Evolutionary conservation across 2,329 filamentous ascomycete genomes (phyloP).

Genomic region (Pseudopyricularia cyperi): DNA sequence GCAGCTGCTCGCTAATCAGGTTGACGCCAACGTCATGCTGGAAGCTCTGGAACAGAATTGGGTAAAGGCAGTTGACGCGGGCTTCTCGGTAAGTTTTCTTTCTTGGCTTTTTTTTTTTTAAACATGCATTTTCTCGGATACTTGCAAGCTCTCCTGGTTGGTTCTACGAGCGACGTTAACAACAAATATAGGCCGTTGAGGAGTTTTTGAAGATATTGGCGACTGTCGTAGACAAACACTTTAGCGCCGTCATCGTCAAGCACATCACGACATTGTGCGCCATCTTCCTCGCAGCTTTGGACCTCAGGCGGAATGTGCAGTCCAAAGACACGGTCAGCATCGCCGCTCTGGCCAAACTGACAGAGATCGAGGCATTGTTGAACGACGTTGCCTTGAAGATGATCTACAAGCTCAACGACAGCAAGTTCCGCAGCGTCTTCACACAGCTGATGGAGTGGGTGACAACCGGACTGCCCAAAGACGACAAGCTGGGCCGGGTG

Average conservation of each 20-base stretch:
- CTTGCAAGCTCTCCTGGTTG: not conserved
- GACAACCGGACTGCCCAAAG: slow-evolving; percentile 44
- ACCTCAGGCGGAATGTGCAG: slow-evolving; percentile 48
- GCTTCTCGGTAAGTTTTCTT: slow-evolving; percentile 41
- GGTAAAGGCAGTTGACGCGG: slow-evolving; percentile 46
- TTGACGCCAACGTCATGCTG: slow-evolving; percentile 68
- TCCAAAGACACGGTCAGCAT: slow-evolving; percentile 11
- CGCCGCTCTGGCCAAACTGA: slow-evolving; percentile 21
- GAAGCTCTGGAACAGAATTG: slow-evolving; percentile 61
- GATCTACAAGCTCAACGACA: slow-evolving; percentile 94
- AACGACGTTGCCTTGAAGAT: slow-evolving; percentile 71
- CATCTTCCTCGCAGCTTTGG: slow-evolving; percentile 46
- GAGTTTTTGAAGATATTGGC: slow-evolving; percentile 61
- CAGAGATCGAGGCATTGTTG: slow-evolving; percentile 48
- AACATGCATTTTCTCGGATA: not conserved
- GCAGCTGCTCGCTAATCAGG: slow-evolving; percentile 60
- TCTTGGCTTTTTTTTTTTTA: not conserved
- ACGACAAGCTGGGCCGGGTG: slow-evolving; percentile 42
- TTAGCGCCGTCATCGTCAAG: slow-evolving; percentile 68
- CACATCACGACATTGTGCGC: slow-evolving; percentile 57
- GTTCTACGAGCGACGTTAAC: slow-evolving; percentile 14
- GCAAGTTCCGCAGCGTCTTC: slow-evolving; percentile 86
- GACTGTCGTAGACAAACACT: slow-evolving; percentile 59
- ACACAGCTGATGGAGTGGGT: slow-evolving; percentile 76
- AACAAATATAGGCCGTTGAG: slow-evolving; percentile 37